Percentiles rank a stretch among this genome's conserved stretches.
Conservation (phyloP, 352 stramenopile genomes). For the Globisporangium iwayamae region DNA sequence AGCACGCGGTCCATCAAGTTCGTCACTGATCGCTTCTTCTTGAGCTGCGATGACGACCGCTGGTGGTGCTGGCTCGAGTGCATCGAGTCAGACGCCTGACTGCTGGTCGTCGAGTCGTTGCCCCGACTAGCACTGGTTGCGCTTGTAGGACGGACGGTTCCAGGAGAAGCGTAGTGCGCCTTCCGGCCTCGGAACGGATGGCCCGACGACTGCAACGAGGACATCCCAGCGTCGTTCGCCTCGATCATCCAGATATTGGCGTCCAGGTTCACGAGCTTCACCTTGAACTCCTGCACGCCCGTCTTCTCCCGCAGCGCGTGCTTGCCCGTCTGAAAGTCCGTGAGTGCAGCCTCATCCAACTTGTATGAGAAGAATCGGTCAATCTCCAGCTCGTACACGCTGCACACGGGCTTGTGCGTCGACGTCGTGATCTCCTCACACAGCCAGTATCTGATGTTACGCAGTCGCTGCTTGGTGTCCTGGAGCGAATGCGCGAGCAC, state of each 20-base stretch:
- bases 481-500: slow-evolving; percentile 52
- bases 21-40: slow-evolving; percentile 18
- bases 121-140: not conserved
- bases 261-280: slow-evolving; percentile 55
- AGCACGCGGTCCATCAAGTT: slow-evolving; percentile 19
- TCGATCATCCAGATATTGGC: slow-evolving; percentile 49
- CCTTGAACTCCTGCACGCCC: slow-evolving; percentile 41
- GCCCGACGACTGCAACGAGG: slow-evolving; percentile 8
- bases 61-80: slow-evolving; percentile 8
- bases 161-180: slow-evolving; percentile 5
- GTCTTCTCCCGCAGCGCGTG: slow-evolving; percentile 36
- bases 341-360: slow-evolving; percentile 22
- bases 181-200: slow-evolving; percentile 1
- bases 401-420: slow-evolving; percentile 52
- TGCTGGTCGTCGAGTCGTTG: slow-evolving; percentile 13
- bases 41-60: slow-evolving; percentile 10
- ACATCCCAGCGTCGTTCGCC: slow-evolving; percentile 3
- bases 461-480: slow-evolving; percentile 35
- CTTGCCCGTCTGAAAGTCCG: slow-evolving; percentile 22
- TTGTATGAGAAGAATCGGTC: slow-evolving; percentile 53
- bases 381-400: slow-evolving; percentile 45
- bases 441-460: slow-evolving; percentile 40
- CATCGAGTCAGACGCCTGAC: slow-evolving; percentile 13
- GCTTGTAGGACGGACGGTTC: not conserved
- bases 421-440: slow-evolving; percentile 46